These are phyloP conservation scores for Melanogaster broomeanus DNA, from an alignment of 768 basidiomycete species.

Conservation along the genomic window DNA sequence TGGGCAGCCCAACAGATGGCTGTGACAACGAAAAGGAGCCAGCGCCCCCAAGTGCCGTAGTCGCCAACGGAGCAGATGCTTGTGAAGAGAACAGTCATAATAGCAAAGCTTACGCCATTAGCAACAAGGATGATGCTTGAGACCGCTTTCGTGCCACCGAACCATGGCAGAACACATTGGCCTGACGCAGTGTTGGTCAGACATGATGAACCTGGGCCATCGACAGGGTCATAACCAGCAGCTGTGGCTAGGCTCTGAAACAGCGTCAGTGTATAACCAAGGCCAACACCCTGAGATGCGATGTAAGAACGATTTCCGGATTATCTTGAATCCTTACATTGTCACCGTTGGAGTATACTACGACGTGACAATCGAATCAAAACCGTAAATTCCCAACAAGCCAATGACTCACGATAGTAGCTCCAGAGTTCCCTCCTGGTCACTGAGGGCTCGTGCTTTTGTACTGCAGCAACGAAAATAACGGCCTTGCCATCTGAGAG, in stretches of 20 bases:
- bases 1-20: constrained; percentile 80
- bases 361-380: neutral
- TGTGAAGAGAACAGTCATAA: constrained; percentile 83
- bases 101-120: constrained; percentile 74
- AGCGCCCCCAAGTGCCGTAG: constrained; percentile 61
- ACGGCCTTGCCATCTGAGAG: constrained; percentile 1
- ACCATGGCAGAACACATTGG: constrained; percentile 80
- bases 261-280: constrained; percentile 67
- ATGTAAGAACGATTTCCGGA: neutral
- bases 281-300: constrained; percentile 57
- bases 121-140: constrained; percentile 76
- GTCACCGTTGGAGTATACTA: constrained; percentile 83
- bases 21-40: constrained; percentile 73
- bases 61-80: constrained; percentile 56
- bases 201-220: constrained; percentile 73
- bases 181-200: constrained; percentile 57
- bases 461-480: constrained; percentile 41
- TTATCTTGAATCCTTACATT: constrained; percentile 47
- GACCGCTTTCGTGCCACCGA: constrained; percentile 68
- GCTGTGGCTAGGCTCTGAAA: constrained; percentile 72
- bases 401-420: constrained; percentile 56
- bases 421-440: constrained; percentile 77
- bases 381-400: constrained; percentile 24
- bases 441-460: constrained; percentile 64
- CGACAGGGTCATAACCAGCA: constrained; percentile 73